Conservation (phyloP, 176 grass and related monocot species). For the Themeda triandra region DNA sequence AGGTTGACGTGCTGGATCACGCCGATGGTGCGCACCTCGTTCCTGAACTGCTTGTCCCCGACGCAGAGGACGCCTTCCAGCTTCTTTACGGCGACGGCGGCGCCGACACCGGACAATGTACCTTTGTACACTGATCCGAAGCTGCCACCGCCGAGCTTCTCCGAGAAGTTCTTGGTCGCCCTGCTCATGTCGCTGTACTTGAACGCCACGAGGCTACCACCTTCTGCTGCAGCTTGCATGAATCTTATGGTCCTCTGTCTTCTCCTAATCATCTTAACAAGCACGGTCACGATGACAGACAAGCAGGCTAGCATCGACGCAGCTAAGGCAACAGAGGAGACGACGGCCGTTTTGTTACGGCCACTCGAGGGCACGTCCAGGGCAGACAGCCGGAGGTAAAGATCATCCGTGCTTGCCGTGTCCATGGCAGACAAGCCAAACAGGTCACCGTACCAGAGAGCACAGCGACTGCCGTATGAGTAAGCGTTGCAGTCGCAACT, state of each 20-base stretch:
- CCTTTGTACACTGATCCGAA: constrained; percentile 60
- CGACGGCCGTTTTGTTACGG: background rate
- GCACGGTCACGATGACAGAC: background rate
- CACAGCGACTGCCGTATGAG: constrained; percentile 28
- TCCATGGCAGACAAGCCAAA: background rate
- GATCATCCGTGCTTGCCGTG: background rate
- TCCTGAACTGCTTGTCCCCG: constrained; percentile 56
- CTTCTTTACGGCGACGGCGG: constrained; percentile 42
- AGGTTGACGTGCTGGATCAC: constrained; percentile 49
- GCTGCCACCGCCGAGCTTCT: constrained; percentile 42
- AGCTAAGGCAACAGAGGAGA: background rate
- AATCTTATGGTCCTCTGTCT: background rate
- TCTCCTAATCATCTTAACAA: background rate
- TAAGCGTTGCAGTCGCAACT: constrained; percentile 51
- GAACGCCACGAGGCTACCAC: constrained; percentile 26
- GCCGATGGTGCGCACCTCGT: too few species aligned
- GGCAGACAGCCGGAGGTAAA: constrained; percentile 42
- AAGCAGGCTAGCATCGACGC: background rate
- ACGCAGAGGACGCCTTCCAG: constrained; percentile 20
- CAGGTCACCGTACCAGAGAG: constrained; percentile 41
- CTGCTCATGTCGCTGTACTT: constrained; percentile 26
- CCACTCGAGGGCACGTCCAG: background rate
- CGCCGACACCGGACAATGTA: background rate
- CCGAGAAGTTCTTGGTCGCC: constrained; percentile 49
- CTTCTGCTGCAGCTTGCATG: constrained; percentile 1